A percentile compares a stretch with the other conserved stretches of the same genome.
Conservation (phyloP, 371 early-diverging fungal genomes). For the Mucor plumbeus region DNA sequence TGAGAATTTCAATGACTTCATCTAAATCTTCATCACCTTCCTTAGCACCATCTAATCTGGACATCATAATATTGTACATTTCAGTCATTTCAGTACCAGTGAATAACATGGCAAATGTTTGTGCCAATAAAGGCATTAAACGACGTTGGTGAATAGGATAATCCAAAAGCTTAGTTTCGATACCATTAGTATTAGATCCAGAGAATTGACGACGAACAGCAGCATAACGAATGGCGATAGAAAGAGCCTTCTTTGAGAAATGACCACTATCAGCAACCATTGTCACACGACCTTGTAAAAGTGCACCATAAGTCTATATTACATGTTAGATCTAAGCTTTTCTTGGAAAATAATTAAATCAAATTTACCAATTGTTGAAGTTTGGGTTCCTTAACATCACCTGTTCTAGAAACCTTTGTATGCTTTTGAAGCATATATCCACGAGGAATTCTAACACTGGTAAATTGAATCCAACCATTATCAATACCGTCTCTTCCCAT, state of each 20-base stretch:
- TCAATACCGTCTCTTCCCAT: slow-evolving; percentile 88
- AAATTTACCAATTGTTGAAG: slow-evolving; percentile 49
- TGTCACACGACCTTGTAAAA: slow-evolving; percentile 88
- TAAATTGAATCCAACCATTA: slow-evolving; percentile 88
- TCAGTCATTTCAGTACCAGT: slow-evolving; percentile 83
- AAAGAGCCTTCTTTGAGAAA: slow-evolving; percentile 88
- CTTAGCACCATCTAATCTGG: slow-evolving; percentile 66
- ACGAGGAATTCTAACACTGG: slow-evolving; percentile 80
- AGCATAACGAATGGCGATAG: slow-evolving; percentile 91
- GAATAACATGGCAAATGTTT: slow-evolving; percentile 91
- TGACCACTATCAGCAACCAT: slow-evolving; percentile 92
- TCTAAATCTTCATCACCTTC: slow-evolving; percentile 72
- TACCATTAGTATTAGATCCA: slow-evolving; percentile 29
- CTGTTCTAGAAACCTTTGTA: slow-evolving; percentile 86
- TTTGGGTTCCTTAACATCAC: slow-evolving; percentile 73
- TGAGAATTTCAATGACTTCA: slow-evolving; percentile 76
- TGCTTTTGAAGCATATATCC: slow-evolving; percentile 91
- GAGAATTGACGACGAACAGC: slow-evolving; percentile 91
- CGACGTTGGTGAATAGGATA: slow-evolving; percentile 94
- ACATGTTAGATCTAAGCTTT: neutral
- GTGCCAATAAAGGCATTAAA: slow-evolving; percentile 88
- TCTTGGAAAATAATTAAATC: neutral
- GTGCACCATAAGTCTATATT: slow-evolving; percentile 71
- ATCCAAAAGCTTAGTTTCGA: slow-evolving; percentile 89
- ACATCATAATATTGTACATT: slow-evolving; percentile 82